Conservation (phyloP, 495 filamentous ascomycete genomes). For the Lichenothelia convexa region DNA sequence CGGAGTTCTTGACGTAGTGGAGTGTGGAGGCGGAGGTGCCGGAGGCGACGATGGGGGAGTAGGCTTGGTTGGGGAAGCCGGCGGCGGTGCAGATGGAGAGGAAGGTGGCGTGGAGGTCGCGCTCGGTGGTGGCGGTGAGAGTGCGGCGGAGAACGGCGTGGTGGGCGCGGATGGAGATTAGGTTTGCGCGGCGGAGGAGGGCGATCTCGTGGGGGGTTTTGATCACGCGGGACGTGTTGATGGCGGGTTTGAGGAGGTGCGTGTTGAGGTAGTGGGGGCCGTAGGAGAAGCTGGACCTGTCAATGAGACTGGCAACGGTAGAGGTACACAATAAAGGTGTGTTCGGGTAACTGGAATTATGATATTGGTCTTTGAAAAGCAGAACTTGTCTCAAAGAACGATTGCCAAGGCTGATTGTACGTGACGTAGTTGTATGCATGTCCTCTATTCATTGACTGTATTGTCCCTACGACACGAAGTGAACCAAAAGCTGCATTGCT, state of each 20-base stretch:
- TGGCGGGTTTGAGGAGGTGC: slow-evolving; percentile 50
- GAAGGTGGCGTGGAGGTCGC: slow-evolving; percentile 67
- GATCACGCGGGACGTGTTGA: slow-evolving; percentile 52
- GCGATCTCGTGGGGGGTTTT: slow-evolving; percentile 69
- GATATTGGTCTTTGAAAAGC: too few relatives aligned
- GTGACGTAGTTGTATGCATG: too few relatives aligned
- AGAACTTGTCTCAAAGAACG: too few relatives aligned
- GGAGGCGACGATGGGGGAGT: slow-evolving; percentile 67
- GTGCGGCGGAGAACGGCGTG: slow-evolving; percentile 43
- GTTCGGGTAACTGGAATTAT: too few relatives aligned
- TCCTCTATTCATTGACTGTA: too few relatives aligned
- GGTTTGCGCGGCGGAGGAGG: slow-evolving; percentile 61
- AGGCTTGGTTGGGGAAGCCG: slow-evolving; percentile 62
- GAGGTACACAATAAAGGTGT: too few relatives aligned
- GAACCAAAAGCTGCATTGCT: too few relatives aligned
- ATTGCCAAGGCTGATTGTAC: too few relatives aligned
- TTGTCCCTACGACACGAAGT: too few relatives aligned
- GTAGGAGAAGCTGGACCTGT: slow-evolving; percentile 78
- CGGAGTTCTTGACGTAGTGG: slow-evolving; percentile 72
- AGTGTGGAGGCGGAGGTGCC: slow-evolving; percentile 62
- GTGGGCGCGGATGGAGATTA: slow-evolving; percentile 58
- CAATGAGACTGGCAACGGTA: slow-evolving; percentile 60
- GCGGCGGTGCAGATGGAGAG: slow-evolving; percentile 46
- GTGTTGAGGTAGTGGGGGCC: slow-evolving; percentile 61
- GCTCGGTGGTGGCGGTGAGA: slow-evolving; percentile 47